Base-by-base conservation (phyloP, 129 eudicot genomes). In the Glebionis coronaria region DNA sequence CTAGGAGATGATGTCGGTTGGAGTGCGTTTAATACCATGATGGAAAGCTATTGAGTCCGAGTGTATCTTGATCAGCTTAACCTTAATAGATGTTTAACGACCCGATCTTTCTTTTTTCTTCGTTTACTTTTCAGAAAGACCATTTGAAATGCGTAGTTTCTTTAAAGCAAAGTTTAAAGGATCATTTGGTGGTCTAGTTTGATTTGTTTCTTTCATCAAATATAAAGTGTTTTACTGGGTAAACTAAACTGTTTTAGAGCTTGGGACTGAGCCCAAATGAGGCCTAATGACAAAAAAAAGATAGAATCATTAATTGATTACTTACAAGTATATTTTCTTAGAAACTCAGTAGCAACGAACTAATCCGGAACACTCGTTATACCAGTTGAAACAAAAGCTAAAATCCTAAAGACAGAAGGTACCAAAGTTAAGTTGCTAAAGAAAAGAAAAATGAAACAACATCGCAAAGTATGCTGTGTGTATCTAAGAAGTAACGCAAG, bases 1-100 rank as follows among this genome's bases (percentile, higher is more conserved):
- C 4, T 27, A 14, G 27, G 45, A 63, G 63, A 54, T 46, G 69
- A 67, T 21, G 40, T 21, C 0, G 56, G 75, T 68, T 68, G 80
- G 75, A 42, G 67, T 66, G 65, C 73, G 2, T 56, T 29, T 42
- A 18, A 65, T 35, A 49, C 46, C 40, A 12, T 49, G 49, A 31
- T 75, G 20, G 69, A 68, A 27, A 76, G 65, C 16, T 68, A 65
- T 15, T 59, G 63, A 68, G 20, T 19, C 35, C 29, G 2, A 6
- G 40, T 11, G 12, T 31, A 12, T 12, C 47, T 9, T 1, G 12
- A 45, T 64, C 29, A 7, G 2, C 18, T 27, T 58, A 46, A 42
- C 49, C 3, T 25, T 51, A 18, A 7, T 54, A 64, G 65, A 35
- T 7, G 15, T n/a, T 44, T 14, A 64, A 53, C 35, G 53, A 16